Percentiles rank a stretch among this genome's conserved stretches.
Evolutionary conservation across 2,329 filamentous ascomycete species (phyloP).

Genomic region (Ceratocystis smalleyi): DNA sequence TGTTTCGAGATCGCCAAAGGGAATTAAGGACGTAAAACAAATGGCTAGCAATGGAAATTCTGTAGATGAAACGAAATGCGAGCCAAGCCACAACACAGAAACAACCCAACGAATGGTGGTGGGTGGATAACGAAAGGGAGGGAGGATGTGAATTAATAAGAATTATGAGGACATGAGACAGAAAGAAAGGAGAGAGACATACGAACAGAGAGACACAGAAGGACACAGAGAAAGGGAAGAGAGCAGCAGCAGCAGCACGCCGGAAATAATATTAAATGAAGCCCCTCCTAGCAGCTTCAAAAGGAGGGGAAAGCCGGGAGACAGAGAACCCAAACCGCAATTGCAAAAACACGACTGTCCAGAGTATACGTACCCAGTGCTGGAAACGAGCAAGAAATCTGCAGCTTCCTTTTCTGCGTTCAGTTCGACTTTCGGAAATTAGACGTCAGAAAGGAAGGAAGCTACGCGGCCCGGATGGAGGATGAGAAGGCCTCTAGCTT

Average conservation of each 20-base stretch:
- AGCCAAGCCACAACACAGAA: background rate
- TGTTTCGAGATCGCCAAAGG: conserved; percentile 7
- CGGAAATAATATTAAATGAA: background rate
- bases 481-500: background rate
- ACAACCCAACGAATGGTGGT: background rate
- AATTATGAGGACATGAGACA: background rate
- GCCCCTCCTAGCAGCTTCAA: background rate
- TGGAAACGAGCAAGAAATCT: background rate
- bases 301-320: background rate
- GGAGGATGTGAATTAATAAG: background rate
- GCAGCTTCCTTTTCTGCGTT: background rate
- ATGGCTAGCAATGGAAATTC: conserved; percentile 1
- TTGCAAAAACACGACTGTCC: background rate
- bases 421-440: background rate
- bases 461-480: background rate
- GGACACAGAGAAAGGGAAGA: background rate
- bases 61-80: conserved; percentile 9
- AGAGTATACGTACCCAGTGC: background rate
- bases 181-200: background rate
- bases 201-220: background rate
- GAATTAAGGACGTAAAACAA: background rate
- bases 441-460: background rate
- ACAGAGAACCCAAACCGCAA: background rate
- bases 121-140: background rate
- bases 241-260: background rate